Evolutionary conservation across 768 basidiomycete species (phyloP), one percentile per base, ranked within the genome.

Genomic region (Amanita pseudoporphyria): DNA sequence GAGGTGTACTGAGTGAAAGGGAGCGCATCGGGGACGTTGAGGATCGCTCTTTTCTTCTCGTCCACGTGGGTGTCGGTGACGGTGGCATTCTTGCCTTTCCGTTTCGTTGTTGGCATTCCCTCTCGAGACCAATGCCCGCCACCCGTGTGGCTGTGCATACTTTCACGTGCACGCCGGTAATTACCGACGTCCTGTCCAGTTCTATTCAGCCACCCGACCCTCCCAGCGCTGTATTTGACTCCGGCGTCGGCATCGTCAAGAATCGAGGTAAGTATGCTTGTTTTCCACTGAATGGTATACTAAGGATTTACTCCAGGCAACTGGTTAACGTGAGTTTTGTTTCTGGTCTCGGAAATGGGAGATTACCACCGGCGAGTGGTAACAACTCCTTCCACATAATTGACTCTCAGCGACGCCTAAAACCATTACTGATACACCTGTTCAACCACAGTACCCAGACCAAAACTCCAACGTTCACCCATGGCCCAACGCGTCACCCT

Each of bases 401-500:
- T 28, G 4, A 28, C 26, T 28, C 26, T 28, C 7, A 28, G 4
- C 26, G 26, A 28, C 26, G 7, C 7, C 26, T 28, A 7, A 7
- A 28, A 28, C 7, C 26, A 3, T 4, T n/a, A 28, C 24, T 44
- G 5, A 44, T 22, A 5, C n/a, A 13, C 6, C 22, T 31, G 12
- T 24, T 31, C 18, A 28, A 42, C 53, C 9, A 55, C 35, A 19
- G n/a, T n/a, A 35, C 10, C 22, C 9, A 37, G 22, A 48, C 36
- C 22, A 28, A 3, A 24, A 40, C 16, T 3, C 22, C 61, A 28
- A 28, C 4, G 26, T 28, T 28, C 7, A 28, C 26, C 26, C 26
- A 97, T 97, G 95, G 92, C 91, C 71, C 95, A 98, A 82, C 92
- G 96, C 66, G 94, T 99, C 63, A 96, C 93, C 62, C 91, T 99